Conservation (phyloP, 2,329 filamentous ascomycete genomes). For the Paracoccidioides lutzii region DNA sequence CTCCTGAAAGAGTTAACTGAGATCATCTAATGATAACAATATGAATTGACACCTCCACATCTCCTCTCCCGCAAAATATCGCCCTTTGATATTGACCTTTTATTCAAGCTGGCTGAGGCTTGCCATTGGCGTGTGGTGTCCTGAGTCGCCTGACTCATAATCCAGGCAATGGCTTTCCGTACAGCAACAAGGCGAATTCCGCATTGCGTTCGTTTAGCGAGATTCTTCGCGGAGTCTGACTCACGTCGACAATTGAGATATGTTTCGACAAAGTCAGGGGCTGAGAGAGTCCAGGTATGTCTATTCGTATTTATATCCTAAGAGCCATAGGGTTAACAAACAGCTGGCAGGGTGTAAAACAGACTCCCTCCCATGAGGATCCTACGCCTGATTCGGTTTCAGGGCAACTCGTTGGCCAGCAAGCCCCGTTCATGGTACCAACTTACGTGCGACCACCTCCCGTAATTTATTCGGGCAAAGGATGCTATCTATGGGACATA, state of each 20-base stretch:
- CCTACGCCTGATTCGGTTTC: conserved; percentile 62
- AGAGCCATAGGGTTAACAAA: not conserved
- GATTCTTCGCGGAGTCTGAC: conserved; percentile 1
- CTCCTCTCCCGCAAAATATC: not conserved
- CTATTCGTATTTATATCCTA: not conserved
- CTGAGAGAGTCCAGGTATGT: not conserved
- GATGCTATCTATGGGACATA: conserved; percentile 79
- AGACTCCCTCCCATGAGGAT: conserved; percentile 53
- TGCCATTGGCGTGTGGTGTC: not conserved
- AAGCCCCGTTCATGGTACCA: conserved; percentile 82
- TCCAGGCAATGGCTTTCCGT: not conserved
- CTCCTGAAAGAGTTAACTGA: too few species aligned
- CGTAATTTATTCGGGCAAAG: conserved; percentile 78
- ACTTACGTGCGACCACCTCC: conserved; percentile 85
- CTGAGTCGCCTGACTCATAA: not conserved
- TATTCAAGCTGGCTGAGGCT: not conserved
- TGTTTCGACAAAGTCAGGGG: not conserved
- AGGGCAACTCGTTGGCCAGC: conserved; percentile 58
- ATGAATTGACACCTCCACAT: not conserved
- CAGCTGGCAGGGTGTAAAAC: conserved; percentile 30
- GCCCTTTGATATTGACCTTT: not conserved
- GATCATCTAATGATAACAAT: too few species aligned
- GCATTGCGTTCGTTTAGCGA: not conserved
- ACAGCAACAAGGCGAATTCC: not conserved
- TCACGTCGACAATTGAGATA: conserved; percentile 2